Conservation (phyloP, 495 filamentous ascomycete genomes). For the Trichoderma reesei region DNA sequence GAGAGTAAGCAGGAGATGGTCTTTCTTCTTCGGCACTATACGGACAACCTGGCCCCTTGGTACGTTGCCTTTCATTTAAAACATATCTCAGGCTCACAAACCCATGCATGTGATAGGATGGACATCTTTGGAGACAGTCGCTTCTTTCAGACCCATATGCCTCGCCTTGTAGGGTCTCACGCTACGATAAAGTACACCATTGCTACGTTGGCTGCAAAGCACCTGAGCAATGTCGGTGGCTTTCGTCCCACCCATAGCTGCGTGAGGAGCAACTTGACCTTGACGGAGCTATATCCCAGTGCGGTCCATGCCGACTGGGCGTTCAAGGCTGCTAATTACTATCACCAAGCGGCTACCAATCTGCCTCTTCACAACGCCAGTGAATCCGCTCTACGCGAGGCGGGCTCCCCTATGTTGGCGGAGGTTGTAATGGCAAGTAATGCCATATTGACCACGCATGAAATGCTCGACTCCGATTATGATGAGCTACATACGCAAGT, state of each 20-base stretch:
- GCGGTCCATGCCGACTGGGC: background rate
- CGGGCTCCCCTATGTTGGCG: background rate
- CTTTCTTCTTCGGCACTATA: conserved; percentile 1
- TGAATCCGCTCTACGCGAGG: background rate
- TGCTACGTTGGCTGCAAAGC: background rate
- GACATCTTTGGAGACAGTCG: background rate
- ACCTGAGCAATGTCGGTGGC: background rate
- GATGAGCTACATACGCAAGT: background rate
- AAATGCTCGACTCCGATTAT: background rate
- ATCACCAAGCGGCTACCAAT: background rate
- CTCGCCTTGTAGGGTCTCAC: background rate
- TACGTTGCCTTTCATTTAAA: background rate
- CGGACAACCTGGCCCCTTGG: background rate
- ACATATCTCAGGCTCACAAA: too few species aligned
- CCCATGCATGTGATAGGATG: background rate
- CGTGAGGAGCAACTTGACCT: background rate
- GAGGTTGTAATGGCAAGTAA: background rate
- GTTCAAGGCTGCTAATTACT: background rate
- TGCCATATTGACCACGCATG: background rate
- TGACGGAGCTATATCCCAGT: background rate
- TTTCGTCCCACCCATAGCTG: background rate
- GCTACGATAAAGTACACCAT: background rate
- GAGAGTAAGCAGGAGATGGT: background rate
- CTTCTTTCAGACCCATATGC: background rate
- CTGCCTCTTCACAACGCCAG: background rate